Evolutionary conservation across 1,284 basidiomycete species (phyloP).

Genomic region (Neolentinus lepideus): DNA sequence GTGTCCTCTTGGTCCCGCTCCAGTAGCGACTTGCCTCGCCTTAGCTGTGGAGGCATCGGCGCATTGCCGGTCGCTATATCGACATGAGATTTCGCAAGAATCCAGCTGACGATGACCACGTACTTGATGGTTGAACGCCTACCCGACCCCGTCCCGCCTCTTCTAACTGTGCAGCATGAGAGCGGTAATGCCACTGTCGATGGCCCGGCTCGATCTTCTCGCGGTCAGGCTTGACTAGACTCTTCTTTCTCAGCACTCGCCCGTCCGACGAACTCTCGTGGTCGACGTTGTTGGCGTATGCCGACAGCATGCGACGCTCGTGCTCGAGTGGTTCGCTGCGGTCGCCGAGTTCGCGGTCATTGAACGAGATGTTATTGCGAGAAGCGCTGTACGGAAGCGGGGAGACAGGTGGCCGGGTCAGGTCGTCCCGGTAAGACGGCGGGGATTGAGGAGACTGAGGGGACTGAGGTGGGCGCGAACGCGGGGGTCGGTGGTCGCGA

Average conservation of each 20-base stretch:
- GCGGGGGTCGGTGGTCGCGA: slow-evolving; percentile 32
- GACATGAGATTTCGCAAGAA: slow-evolving; percentile 4
- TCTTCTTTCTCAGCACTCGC: slow-evolving; percentile 79
- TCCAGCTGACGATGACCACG: slow-evolving; percentile 24
- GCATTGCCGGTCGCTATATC: slow-evolving; percentile 74
- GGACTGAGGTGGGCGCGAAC: slow-evolving; percentile 27
- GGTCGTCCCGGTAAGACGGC: slow-evolving; percentile 8
- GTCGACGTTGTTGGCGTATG: slow-evolving; percentile 53
- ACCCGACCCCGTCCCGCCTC: slow-evolving; percentile 51
- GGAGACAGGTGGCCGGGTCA: slow-evolving; percentile 13
- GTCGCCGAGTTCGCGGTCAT: slow-evolving; percentile 60
- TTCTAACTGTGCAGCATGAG: slow-evolving; percentile 80
- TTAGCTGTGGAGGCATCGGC: slow-evolving; percentile 51
- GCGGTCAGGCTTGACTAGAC: slow-evolving; percentile 87
- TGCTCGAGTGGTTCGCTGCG: slow-evolving; percentile 47
- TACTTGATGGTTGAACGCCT: slow-evolving; percentile 75
- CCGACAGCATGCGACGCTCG: slow-evolving; percentile 37
- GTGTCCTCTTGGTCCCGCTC: slow-evolving; percentile 76
- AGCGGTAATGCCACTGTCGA: slow-evolving; percentile 93
- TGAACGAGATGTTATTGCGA: slow-evolving; percentile 56
- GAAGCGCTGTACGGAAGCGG: slow-evolving; percentile 23
- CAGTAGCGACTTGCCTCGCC: slow-evolving; percentile 83
- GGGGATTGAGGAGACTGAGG: slow-evolving; percentile 19
- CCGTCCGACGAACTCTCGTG: slow-evolving; percentile 28
- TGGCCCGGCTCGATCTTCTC: slow-evolving; percentile 96